Conservation (phyloP, 768 basidiomycete species). For the Tulasnella sp. region DNA sequence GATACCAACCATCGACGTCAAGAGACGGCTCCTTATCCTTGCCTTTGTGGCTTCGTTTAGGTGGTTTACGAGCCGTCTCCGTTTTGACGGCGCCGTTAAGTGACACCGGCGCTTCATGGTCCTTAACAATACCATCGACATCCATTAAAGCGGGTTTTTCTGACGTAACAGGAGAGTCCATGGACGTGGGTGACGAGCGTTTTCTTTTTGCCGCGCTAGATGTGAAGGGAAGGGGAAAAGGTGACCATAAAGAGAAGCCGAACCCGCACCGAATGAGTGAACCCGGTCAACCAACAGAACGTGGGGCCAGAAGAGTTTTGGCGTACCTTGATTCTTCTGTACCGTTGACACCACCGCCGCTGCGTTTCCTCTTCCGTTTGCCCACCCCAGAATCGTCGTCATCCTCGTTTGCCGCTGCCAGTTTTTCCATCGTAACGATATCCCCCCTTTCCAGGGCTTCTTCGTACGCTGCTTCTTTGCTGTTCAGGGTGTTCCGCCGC, state of each 20-base stretch:
- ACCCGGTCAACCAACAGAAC: not conserved
- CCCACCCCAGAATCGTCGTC: conserved; percentile 26
- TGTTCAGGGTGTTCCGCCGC: conserved; percentile 95
- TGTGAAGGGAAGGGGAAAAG: not conserved
- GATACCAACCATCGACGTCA: conserved; percentile 18
- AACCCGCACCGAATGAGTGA: not conserved
- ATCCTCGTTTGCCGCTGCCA: conserved; percentile 38
- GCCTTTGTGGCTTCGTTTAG: conserved; percentile 1
- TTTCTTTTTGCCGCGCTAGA: conserved; percentile 12
- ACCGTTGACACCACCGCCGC: conserved; percentile 38
- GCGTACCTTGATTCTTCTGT: conserved; percentile 12
- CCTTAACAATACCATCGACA: not conserved
- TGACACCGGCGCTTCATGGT: conserved; percentile 2
- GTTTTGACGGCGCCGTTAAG: conserved; percentile 2
- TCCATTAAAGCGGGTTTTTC: conserved; percentile 11
- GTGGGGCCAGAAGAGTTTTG: not conserved
- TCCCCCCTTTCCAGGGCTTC: conserved; percentile 34
- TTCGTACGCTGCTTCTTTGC: conserved; percentile 62
- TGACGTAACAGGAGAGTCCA: not conserved
- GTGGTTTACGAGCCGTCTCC: not conserved
- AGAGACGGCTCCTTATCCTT: conserved; percentile 21
- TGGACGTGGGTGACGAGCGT: conserved; percentile 21
- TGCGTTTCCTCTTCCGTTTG: conserved; percentile 57
- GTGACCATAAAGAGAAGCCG: not conserved
- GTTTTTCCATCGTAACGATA: conserved; percentile 20